These are phyloP conservation scores for Lasiosphaeria miniovina DNA, from an alignment of 495 filamentous ascomycete genomes.

Conservation along the genomic window DNA sequence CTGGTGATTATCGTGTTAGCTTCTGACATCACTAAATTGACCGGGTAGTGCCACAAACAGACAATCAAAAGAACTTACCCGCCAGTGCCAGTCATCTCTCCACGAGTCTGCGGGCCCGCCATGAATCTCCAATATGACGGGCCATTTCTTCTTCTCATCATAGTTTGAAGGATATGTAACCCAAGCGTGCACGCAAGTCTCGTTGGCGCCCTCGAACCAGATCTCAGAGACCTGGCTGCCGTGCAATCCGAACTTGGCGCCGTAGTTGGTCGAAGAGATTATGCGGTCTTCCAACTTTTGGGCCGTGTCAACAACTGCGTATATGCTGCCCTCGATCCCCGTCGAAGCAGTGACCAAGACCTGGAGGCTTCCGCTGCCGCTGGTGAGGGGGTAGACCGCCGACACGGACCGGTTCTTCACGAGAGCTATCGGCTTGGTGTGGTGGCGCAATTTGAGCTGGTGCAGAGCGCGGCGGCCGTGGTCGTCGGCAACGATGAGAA, in stretches of 20 bases:
- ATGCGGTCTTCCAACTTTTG: slow-evolving; percentile 3
- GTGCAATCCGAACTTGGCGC: slow-evolving; percentile 24
- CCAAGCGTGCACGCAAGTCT: slow-evolving; percentile 29
- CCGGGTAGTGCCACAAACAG: not conserved
- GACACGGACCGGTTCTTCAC: slow-evolving; percentile 17
- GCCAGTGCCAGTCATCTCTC: slow-evolving; percentile 24
- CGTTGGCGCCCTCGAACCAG: slow-evolving; percentile 25
- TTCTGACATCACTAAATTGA: not conserved
- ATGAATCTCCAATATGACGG: slow-evolving; percentile 24
- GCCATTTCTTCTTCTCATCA: slow-evolving; percentile 27
- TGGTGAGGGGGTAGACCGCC: slow-evolving; percentile 14
- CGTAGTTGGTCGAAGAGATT: slow-evolving; percentile 24
- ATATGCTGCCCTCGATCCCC: slow-evolving; percentile 27
- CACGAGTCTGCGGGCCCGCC: slow-evolving; percentile 11
- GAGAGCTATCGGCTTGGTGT: slow-evolving; percentile 16
- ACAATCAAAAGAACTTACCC: not conserved
- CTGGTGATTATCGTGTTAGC: not conserved
- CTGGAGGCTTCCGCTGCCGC: slow-evolving; percentile 12
- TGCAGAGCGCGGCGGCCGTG: slow-evolving; percentile 23
- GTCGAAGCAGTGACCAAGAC: slow-evolving; percentile 24
- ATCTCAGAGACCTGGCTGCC: slow-evolving; percentile 26
- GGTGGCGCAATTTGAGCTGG: slow-evolving; percentile 21
- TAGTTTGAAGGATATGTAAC: slow-evolving; percentile 28
- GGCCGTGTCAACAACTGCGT: slow-evolving; percentile 20
- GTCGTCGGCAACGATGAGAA: slow-evolving; percentile 26